Evolutionary conservation across 176 grass and related monocot species (phyloP).

Genomic region (Tillandsia leiboldiana): DNA sequence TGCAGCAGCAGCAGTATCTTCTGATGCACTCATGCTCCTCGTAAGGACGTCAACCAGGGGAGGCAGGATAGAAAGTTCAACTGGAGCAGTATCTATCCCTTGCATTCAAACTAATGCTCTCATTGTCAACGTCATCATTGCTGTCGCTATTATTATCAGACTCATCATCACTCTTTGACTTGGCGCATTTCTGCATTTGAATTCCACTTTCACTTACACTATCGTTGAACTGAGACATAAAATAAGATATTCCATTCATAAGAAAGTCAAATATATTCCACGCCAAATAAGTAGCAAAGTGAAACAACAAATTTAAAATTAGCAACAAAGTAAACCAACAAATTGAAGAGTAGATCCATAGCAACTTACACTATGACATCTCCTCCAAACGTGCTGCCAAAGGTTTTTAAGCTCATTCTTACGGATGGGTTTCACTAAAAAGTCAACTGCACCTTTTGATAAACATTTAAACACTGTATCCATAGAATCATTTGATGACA

Average conservation of each 20-base stretch:
- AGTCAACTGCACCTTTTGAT: constrained; percentile 86
- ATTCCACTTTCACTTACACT: constrained; percentile 90
- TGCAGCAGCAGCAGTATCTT: constrained; percentile 73
- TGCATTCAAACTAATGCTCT: constrained; percentile 46
- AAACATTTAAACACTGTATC: constrained; percentile 87
- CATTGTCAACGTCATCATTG: constrained; percentile 33
- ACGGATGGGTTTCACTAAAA: constrained; percentile 83
- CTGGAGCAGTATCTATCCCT: constrained; percentile 77
- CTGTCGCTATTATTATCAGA: constrained; percentile 40
- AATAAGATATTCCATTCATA: no score
- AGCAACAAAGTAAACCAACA: background rate
- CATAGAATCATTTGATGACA: constrained; percentile 95
- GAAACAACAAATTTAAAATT: no score
- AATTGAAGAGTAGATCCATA: background rate
- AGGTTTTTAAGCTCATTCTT: no score
- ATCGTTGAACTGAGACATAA: constrained; percentile 61
- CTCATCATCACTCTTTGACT: constrained; percentile 45
- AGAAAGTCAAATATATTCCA: no score
- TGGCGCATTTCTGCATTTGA: constrained; percentile 54
- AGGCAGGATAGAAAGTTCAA: constrained; percentile 73
- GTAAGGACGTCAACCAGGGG: constrained; percentile 85
- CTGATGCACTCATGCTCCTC: constrained; percentile 79
- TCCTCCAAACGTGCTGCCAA: constrained; percentile 99
- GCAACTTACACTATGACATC: constrained; percentile 63
- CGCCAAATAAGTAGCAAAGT: constrained; percentile 3